Evolutionary conservation across 768 basidiomycete genomes (phyloP).

Genomic region (Kwoniella heveanensis): DNA sequence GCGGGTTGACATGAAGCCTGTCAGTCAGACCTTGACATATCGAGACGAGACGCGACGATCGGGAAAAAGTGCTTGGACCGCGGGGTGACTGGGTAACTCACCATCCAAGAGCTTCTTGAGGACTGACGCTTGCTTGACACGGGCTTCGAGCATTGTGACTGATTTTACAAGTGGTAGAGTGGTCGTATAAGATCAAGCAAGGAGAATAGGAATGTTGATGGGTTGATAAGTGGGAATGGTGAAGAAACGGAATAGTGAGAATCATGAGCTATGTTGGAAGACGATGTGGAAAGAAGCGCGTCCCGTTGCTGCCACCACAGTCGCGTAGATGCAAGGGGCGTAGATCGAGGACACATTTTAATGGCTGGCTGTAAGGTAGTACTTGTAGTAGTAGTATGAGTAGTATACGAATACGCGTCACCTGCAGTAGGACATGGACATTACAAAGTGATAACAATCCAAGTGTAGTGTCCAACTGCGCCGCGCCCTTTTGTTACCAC

Average conservation of each 20-base stretch:
- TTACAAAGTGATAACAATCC: background rate
- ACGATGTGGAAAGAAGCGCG: constrained; percentile 1
- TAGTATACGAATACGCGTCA: background rate
- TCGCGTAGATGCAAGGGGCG: background rate
- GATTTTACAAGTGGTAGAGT: background rate
- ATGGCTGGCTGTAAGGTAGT: background rate
- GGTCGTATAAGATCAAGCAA: no score
- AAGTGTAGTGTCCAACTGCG: background rate
- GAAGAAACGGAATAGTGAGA: no score
- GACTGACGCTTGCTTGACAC: constrained; percentile 78
- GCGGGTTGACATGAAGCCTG: no score
- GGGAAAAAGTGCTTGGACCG: no score
- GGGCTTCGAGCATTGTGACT: constrained; percentile 69
- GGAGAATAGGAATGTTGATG: no score
- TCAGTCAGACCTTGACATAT: background rate
- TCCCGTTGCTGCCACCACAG: no score
- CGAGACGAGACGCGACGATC: background rate
- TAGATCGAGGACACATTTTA: background rate
- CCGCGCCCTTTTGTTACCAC: no score
- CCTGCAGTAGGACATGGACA: background rate
- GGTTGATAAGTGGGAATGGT: background rate
- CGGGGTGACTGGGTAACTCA: no score
- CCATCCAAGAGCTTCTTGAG: constrained; percentile 93
- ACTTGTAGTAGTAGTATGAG: no score
- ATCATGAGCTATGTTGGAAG: no score